A percentile compares a stretch with the other conserved stretches of the same genome.
Conservation (phyloP, 2,329 filamentous ascomycete genomes). For the Penicillium capsulatum region DNA sequence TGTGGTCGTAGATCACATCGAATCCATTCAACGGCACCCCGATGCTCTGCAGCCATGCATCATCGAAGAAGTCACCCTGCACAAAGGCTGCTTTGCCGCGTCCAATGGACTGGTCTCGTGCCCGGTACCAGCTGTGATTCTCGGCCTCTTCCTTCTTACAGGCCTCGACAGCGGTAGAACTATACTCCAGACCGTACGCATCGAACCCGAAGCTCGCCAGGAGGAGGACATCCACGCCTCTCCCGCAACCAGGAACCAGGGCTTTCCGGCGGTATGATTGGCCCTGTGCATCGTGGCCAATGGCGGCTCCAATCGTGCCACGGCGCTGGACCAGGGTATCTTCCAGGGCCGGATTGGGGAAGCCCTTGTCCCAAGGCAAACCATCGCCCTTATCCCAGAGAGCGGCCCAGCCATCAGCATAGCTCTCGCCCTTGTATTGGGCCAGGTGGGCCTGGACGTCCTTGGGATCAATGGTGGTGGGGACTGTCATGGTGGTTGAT, state of each 20-base stretch:
- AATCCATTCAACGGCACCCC: slow-evolving; percentile 35
- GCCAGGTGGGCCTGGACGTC: slow-evolving; percentile 42
- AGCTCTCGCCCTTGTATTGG: slow-evolving; percentile 37
- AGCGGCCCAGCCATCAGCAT: slow-evolving; percentile 50
- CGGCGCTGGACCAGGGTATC: slow-evolving; percentile 47
- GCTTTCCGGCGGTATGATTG: slow-evolving; percentile 49
- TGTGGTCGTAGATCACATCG: slow-evolving; percentile 60
- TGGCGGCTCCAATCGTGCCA: slow-evolving; percentile 36
- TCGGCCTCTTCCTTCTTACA: slow-evolving; percentile 36
- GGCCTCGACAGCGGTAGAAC: slow-evolving; percentile 45
- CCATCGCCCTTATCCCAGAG: slow-evolving; percentile 53
- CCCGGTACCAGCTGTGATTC: slow-evolving; percentile 34
- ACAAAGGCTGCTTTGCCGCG: slow-evolving; percentile 41
- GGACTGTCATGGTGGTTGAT: slow-evolving; percentile 11
- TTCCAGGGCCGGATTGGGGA: slow-evolving; percentile 56
- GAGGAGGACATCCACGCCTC: slow-evolving; percentile 75
- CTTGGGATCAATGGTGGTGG: slow-evolving; percentile 17
- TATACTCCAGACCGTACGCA: slow-evolving; percentile 68
- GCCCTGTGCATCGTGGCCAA: slow-evolving; percentile 22
- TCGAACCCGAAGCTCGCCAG: slow-evolving; percentile 73
- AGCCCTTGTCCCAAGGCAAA: slow-evolving; percentile 58
- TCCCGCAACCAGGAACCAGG: slow-evolving; percentile 76
- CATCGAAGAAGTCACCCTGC: slow-evolving; percentile 44
- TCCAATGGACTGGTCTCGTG: slow-evolving; percentile 34
- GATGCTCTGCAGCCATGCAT: slow-evolving; percentile 39